A percentile compares a stretch with the other conserved stretches of the same genome.
Conservation (phyloP, 805 yeast species). For the Komagataella mondaviorum region DNA sequence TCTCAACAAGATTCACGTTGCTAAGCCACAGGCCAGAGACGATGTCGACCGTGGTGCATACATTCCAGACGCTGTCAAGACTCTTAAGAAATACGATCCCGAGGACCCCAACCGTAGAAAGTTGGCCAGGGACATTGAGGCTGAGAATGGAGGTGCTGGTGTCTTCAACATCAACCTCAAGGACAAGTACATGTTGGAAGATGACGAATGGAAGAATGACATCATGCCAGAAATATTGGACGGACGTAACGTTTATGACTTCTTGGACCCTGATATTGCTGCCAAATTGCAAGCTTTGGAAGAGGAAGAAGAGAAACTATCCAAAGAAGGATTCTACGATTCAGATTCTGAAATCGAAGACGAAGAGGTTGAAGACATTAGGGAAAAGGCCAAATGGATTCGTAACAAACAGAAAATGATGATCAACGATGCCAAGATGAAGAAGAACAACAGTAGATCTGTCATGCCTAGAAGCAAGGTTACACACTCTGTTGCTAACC, state of each 20-base stretch:
- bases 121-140: constrained; percentile 82
- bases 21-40: constrained; percentile 83
- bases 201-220: constrained; percentile 97
- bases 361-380: constrained; percentile 52
- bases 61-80: constrained; percentile 67
- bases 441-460: constrained; percentile 80
- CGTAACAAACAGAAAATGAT: constrained; percentile 90
- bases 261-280: constrained; percentile 91
- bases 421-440: constrained; percentile 77
- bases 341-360: constrained; percentile 62
- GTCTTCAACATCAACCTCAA: constrained; percentile 89
- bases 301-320: constrained; percentile 92
- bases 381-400: constrained; percentile 88
- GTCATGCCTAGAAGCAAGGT: constrained; percentile 84
- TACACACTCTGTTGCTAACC: constrained; percentile 56
- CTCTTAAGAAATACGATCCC: constrained; percentile 52
- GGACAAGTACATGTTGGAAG: constrained; percentile 83
- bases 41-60: constrained; percentile 65
- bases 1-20: constrained; percentile 89
- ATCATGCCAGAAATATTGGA: constrained; percentile 93
- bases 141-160: constrained; percentile 97
- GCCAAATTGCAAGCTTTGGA: constrained; percentile 89
- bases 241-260: constrained; percentile 95
- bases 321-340: constrained; percentile 90
- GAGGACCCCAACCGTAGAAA: constrained; percentile 72